Conservation (phyloP, 441 rosid species). For the Gossypium schwendimanii region DNA sequence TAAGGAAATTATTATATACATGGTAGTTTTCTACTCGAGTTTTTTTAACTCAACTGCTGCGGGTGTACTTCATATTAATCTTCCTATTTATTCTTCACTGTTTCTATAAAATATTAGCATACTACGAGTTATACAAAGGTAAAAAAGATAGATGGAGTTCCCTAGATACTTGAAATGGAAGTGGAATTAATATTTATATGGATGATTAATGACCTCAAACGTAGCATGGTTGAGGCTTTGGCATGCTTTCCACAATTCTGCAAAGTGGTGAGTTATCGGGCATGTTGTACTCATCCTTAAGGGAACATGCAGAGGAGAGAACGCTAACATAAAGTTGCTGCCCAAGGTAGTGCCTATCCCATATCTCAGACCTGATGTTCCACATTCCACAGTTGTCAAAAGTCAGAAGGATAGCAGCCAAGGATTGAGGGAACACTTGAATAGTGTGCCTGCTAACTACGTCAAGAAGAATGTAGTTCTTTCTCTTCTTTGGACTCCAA, state of each 20-base stretch:
- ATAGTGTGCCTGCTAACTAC: conserved; percentile 74
- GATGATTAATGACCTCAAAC: conserved; percentile 4
- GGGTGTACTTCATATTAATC: too few species aligned
- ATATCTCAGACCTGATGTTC: conserved; percentile 61
- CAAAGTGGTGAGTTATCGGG: conserved; percentile 51
- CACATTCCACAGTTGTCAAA: conserved; percentile 86
- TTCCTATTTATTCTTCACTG: neutral
- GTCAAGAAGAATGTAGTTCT: conserved; percentile 62
- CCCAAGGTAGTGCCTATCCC: conserved; percentile 19
- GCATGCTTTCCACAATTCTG: conserved; percentile 46
- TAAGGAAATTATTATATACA: too few species aligned
- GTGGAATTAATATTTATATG: neutral
- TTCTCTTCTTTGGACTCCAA: conserved; percentile 62
- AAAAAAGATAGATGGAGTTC: neutral
- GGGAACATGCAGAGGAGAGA: conserved; percentile 47
- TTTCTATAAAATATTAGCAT: neutral
- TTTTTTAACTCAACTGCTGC: too few species aligned
- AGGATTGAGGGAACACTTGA: conserved; percentile 67
- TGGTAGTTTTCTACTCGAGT: too few species aligned
- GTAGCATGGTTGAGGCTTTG: conserved; percentile 54
- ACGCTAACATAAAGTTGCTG: conserved; percentile 56
- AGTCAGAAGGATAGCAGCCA: conserved; percentile 67
- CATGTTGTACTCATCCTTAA: conserved; percentile 65
- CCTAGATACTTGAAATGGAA: conserved; percentile 5
- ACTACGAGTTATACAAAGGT: neutral